These are phyloP conservation scores for Coffea canephora DNA, from an alignment of 257 asterid species.

Conservation along the genomic window DNA sequence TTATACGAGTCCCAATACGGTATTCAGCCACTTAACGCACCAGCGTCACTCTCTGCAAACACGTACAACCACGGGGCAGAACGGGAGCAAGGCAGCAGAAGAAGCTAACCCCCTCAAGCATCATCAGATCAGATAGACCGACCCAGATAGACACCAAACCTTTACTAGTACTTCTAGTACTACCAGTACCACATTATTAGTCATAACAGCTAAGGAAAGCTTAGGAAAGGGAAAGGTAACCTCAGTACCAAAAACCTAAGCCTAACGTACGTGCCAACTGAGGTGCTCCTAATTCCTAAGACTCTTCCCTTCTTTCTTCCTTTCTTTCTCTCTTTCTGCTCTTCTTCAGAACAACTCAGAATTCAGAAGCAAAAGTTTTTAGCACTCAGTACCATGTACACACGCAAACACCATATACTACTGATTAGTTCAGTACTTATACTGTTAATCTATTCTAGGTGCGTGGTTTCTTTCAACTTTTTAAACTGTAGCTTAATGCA, in stretches of 20 bases:
- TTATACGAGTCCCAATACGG: not conserved
- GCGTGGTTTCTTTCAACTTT: not conserved
- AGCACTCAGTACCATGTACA: not conserved
- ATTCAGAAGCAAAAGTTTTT: not conserved
- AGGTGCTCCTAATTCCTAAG: constrained; percentile 15
- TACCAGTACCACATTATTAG: not conserved
- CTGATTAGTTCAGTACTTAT: not conserved
- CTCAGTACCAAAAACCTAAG: constrained; percentile 13
- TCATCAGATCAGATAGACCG: not conserved
- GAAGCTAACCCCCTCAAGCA: not conserved
- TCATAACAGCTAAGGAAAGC: constrained; percentile 13
- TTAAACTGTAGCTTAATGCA: not conserved
- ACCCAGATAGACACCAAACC: not conserved
- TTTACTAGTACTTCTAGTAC: not conserved
- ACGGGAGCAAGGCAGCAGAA: not conserved
- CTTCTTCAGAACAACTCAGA: not conserved
- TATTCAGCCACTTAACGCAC: not conserved
- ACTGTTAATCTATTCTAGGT: not conserved
- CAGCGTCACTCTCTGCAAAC: not conserved
- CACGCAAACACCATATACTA: not conserved
- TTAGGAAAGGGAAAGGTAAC: not conserved
- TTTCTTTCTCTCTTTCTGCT: not conserved
- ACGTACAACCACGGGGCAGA: not conserved
- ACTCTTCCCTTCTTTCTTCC: not conserved
- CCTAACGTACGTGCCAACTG: constrained; percentile 25